These are phyloP conservation scores for Phanerochaete carnosa DNA, from an alignment of 768 basidiomycete species.

Conservation along the genomic window DNA sequence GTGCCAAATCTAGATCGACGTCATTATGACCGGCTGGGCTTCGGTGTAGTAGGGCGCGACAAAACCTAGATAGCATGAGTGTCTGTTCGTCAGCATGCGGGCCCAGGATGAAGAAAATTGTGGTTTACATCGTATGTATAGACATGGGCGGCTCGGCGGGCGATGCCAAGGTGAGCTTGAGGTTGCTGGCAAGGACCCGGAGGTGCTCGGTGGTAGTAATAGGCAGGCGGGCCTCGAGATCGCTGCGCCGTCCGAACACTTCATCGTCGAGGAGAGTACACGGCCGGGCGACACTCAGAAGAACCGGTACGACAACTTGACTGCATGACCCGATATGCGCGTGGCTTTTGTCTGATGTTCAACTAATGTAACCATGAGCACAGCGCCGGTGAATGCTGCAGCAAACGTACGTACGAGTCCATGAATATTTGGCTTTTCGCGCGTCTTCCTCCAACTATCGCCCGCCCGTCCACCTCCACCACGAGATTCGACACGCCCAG, in stretches of 20 bases:
- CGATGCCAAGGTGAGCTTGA: constrained; percentile 39
- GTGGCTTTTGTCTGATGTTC: too few relatives aligned
- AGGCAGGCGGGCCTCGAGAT: constrained; percentile 54
- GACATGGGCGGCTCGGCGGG: constrained; percentile 55
- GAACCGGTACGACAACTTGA: constrained; percentile 61
- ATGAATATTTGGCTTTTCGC: constrained; percentile 65
- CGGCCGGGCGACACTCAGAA: constrained; percentile 69
- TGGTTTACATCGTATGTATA: too few relatives aligned
- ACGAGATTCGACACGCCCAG: constrained; percentile 49
- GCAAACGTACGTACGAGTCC: constrained; percentile 58
- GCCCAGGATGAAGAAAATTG: too few relatives aligned
- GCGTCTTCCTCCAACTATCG: constrained; percentile 64
- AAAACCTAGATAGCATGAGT: too few relatives aligned
- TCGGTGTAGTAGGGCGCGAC: too few relatives aligned
- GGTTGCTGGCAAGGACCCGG: constrained; percentile 46
- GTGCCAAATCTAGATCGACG: too few relatives aligned
- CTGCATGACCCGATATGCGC: constrained; percentile 69
- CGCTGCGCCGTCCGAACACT: constrained; percentile 54
- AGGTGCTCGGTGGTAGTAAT: constrained; percentile 36
- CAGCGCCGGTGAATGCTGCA: background rate
- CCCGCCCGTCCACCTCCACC: constrained; percentile 64
- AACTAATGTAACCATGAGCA: background rate
- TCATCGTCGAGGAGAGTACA: constrained; percentile 60
- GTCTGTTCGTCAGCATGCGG: too few relatives aligned
- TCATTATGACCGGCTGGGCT: too few relatives aligned